A percentile compares a stretch with the other conserved stretches of the same genome.
Evolutionary conservation across 352 stramenopile species (phyloP).

Genomic region (Halophytophthora batemanensis): DNA sequence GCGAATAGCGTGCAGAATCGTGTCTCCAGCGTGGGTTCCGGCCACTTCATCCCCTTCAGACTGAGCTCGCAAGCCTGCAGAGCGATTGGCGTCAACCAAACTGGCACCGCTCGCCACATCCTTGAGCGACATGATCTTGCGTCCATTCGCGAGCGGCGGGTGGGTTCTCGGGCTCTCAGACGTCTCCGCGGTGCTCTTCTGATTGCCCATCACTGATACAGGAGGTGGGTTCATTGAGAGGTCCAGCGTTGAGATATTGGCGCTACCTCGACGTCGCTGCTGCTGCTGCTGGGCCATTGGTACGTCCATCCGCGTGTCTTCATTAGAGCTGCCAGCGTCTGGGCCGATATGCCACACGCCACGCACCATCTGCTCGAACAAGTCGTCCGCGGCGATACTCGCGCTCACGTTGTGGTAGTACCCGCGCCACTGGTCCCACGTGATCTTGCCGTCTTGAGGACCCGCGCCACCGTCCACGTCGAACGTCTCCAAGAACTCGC

Average conservation of each 20-base stretch:
- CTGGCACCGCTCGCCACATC: constrained; percentile 39
- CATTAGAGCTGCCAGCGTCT: not conserved
- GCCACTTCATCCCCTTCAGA: constrained; percentile 1
- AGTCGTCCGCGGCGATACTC: constrained; percentile 88
- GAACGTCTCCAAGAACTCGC: constrained; percentile 87
- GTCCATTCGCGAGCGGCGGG: constrained; percentile 12
- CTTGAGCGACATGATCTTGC: constrained; percentile 58
- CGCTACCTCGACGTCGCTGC: constrained; percentile 8
- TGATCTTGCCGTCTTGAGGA: constrained; percentile 63
- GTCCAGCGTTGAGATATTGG: not conserved
- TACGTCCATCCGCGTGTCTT: constrained; percentile 8
- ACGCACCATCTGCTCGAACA: constrained; percentile 91
- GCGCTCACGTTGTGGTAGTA: constrained; percentile 91
- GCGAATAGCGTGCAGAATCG: constrained; percentile 41
- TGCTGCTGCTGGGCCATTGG: constrained; percentile 17
- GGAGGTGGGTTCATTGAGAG: not conserved
- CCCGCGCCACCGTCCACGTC: constrained; percentile 51
- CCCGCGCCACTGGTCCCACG: constrained; percentile 60
- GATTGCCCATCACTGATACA: constrained; percentile 7
- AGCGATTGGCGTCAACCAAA: constrained; percentile 17
- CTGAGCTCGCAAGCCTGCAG: constrained; percentile 1
- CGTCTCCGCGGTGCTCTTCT: not conserved
- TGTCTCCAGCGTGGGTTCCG: constrained; percentile 27
- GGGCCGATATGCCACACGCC: constrained; percentile 68
- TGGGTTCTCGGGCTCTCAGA: not conserved